Conservation (phyloP, 2,329 filamentous ascomycete genomes). For the Fusarium phyllophilum region DNA sequence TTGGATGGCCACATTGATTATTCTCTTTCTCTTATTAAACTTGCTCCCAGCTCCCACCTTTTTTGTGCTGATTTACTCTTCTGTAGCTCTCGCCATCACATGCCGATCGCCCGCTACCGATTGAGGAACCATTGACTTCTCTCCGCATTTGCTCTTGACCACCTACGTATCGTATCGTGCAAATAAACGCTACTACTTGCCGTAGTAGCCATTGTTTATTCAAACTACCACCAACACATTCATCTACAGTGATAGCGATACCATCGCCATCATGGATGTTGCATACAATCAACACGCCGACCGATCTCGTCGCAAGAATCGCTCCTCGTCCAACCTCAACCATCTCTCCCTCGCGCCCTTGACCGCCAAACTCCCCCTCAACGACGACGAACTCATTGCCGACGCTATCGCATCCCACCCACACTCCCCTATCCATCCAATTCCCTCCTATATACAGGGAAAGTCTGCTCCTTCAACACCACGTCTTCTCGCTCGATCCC, state of each 20-base stretch:
- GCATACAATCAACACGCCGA: constrained; percentile 70
- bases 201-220: not conserved
- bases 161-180: constrained; percentile 3
- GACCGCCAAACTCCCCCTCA: constrained; percentile 68
- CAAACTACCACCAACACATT: not conserved
- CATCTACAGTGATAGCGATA: not conserved
- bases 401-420: constrained; percentile 43
- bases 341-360: constrained; percentile 72
- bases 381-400: constrained; percentile 61
- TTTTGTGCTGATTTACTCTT: constrained; percentile 10
- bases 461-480: constrained; percentile 73
- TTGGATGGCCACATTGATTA: not conserved
- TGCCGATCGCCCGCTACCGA: constrained; percentile 33
- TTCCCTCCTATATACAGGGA: constrained; percentile 67
- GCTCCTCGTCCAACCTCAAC: constrained; percentile 67
- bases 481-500: constrained; percentile 68
- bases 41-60: constrained; percentile 1
- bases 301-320: constrained; percentile 66
- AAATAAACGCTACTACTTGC: not conserved
- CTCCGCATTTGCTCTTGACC: constrained; percentile 31
- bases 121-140: constrained; percentile 22
- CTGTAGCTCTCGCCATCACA: constrained; percentile 35
- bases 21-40: constrained; percentile 8
- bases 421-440: constrained; percentile 45
- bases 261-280: constrained; percentile 59